Base-by-base conservation (phyloP, 768 basidiomycete genomes). In the Royoungia palumana region DNA sequence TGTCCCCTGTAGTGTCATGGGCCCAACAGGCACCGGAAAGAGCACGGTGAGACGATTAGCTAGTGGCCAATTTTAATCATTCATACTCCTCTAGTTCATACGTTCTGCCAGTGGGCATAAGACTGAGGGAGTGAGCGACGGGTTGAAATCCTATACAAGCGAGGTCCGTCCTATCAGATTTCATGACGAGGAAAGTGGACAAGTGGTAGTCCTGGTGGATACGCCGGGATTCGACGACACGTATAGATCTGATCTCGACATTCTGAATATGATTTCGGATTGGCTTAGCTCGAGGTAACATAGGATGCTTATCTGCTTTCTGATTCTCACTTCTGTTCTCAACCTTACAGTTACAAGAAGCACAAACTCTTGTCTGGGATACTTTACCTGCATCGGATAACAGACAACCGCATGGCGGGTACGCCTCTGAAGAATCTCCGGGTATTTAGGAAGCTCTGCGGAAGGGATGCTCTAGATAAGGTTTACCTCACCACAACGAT, bases 351-450 rank as follows among this genome's bases (percentile, higher is more conserved):
- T 25, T 58, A 58, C 39, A 35, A 27, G 11, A 44, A 39, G 7
- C 4, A 41, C 2, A 55, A 46, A 8, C 34, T 46, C 9, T 60
- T 74, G 1, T 53, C 66, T 12, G 71, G 66, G 1, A 63, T 74
- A 27, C 16, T 74, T 16, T 74, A 72, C 47, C 47, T 74, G 17
- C 73, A 75, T 47, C 63, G 68, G 11, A 75, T 75, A 34, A 60
- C 68, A 5, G 71, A 72, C 36, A 65, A 65, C 42, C 62, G 71
- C 2, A 64, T 73, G 63, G 58, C 57, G 0, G 73, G 67, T 14
- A 57, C 65, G 0, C 58, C 69, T 0, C 46, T 63, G 19, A 68
- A 57, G 40, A 70, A 72, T 47, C 59, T 72, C 22, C 56, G 54
- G 7, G 57, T 72, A 58, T 72, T 75, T 41, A 35, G 35, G 32